Evolutionary conservation across 176 grass and related monocot species (phyloP).

Genomic region (Tuctoria greenei): DNA sequence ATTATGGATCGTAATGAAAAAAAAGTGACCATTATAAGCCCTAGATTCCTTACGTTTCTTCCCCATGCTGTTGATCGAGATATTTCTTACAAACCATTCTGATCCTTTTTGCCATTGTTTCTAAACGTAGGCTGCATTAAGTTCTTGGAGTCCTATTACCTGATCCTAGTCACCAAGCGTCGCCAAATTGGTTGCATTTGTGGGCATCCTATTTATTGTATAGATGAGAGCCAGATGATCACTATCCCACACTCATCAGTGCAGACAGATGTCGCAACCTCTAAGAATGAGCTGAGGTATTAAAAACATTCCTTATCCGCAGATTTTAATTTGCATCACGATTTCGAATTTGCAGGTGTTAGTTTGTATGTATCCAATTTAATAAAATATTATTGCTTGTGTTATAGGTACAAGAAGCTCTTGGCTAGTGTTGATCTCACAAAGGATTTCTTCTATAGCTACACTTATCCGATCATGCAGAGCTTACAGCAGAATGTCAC

Average conservation of each 20-base stretch:
- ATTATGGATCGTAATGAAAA: neutral
- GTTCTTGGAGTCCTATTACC: constrained; percentile 93
- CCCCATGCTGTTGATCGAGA: too few species aligned
- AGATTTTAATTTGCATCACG: neutral
- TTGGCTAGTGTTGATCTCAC: constrained; percentile 89
- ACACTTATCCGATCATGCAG: constrained; percentile 98
- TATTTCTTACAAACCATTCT: neutral
- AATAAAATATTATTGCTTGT: neutral
- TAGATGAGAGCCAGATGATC: constrained; percentile 87
- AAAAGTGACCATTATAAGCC: neutral
- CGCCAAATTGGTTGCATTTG: constrained; percentile 86
- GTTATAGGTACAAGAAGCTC: constrained; percentile 92
- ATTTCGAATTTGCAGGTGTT: constrained; percentile 5
- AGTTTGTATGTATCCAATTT: neutral
- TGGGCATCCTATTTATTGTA: constrained; percentile 86
- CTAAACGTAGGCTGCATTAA: constrained; percentile 74
- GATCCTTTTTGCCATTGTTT: neutral
- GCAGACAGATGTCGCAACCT: constrained; percentile 81
- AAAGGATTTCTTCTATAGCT: constrained; percentile 98
- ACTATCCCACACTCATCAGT: constrained; percentile 78
- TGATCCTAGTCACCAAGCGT: constrained; percentile 91
- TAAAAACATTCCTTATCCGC: neutral
- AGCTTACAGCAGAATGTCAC: constrained; percentile 76
- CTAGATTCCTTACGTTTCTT: neutral
- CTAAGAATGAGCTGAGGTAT: constrained; percentile 89